These are phyloP conservation scores for Lodderomyces elongisporus DNA, from an alignment of 1,139 yeast species.

Conservation along the genomic window DNA sequence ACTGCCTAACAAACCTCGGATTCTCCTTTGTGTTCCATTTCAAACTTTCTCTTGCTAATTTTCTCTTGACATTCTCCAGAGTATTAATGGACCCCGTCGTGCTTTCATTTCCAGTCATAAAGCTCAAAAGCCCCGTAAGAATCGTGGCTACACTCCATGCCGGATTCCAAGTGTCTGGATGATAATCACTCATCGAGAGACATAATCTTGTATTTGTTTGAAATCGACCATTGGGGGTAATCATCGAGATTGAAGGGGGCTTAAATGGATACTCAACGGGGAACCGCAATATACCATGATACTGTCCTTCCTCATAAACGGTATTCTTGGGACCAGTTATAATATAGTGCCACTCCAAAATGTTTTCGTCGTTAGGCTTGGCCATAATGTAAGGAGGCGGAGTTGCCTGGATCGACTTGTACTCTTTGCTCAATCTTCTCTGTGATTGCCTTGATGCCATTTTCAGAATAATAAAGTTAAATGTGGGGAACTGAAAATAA, in stretches of 20 bases:
- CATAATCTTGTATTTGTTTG: conserved; percentile 76
- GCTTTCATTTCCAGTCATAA: conserved; percentile 60
- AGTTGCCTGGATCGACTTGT: conserved; percentile 61
- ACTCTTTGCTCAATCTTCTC: conserved; percentile 67
- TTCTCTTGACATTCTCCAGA: conserved; percentile 32
- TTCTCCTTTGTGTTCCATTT: conserved; percentile 60
- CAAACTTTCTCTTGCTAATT: conserved; percentile 48
- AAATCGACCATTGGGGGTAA: conserved; percentile 83
- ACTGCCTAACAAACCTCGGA: conserved; percentile 53
- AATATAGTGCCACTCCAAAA: conserved; percentile 72
- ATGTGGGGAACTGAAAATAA: too few relatives aligned
- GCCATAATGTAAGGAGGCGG: conserved; percentile 83
- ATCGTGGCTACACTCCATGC: conserved; percentile 92
- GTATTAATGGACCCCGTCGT: conserved; percentile 39
- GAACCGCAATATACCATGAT: conserved; percentile 79
- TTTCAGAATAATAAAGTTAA: conserved; percentile 1
- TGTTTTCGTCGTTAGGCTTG: conserved; percentile 77
- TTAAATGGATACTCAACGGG: conserved; percentile 87
- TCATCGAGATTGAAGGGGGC: conserved; percentile 88
- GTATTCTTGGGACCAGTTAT: conserved; percentile 84
- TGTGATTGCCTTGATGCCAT: conserved; percentile 51
- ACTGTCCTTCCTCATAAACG: conserved; percentile 83
- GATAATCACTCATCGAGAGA: conserved; percentile 85
- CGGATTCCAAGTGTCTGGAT: conserved; percentile 93
- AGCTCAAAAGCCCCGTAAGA: conserved; percentile 75